phyloP scores from a whole-genome alignment of 164 flowering plant genomes.

The Liquidambar formosana region DNA sequence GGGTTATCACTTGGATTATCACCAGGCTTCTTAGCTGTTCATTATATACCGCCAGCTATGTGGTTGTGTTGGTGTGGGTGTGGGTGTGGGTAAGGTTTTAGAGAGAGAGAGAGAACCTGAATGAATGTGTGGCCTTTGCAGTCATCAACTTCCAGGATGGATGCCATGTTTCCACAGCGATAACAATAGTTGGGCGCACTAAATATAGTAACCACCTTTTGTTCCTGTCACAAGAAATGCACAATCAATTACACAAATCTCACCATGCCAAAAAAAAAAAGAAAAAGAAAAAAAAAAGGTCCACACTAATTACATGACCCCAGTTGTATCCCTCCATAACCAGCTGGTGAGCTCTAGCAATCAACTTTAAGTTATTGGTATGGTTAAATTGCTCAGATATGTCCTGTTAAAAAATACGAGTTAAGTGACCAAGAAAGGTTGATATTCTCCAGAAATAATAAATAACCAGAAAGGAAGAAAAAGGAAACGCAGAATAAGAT shows the following conservation, averaged over 20 bases:
- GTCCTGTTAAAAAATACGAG: constrained; percentile 51
- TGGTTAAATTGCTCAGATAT: constrained; percentile 97
- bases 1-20: background rate
- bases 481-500: constrained; percentile 8
- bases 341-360: constrained; percentile 97
- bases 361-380: constrained; percentile 85
- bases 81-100: background rate
- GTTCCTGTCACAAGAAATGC: constrained; percentile 58
- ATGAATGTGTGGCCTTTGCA: constrained; percentile 92
- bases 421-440: background rate
- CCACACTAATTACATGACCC: constrained; percentile 70
- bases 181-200: constrained; percentile 99
- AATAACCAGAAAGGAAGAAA: background rate
- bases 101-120: constrained; percentile 56
- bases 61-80: background rate
- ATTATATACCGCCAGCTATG: no score
- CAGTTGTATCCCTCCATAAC: constrained; percentile 99
- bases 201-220: constrained; percentile 97
- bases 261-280: background rate
- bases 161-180: constrained; percentile 99
- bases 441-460: background rate
- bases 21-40: background rate
- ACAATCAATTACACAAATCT: background rate
- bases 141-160: constrained; percentile 96
- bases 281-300: background rate